Percentiles rank a stretch among this genome's conserved stretches.
These are phyloP conservation scores for Fraxinus sp. DNA, from an alignment of 305 asterid genomes.

Conservation along the genomic window DNA sequence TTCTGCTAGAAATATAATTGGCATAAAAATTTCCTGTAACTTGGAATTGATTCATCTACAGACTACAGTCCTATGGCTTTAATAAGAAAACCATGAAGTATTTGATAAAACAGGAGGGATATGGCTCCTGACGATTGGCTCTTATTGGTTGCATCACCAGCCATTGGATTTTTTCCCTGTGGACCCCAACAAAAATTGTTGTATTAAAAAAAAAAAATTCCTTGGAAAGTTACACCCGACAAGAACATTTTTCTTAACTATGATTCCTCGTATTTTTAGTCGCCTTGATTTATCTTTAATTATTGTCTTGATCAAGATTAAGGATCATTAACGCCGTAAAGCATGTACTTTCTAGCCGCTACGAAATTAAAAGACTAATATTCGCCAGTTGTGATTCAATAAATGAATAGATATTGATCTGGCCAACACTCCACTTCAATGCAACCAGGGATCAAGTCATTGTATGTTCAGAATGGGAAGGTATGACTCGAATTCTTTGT, in stretches of 20 bases:
- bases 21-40: background rate
- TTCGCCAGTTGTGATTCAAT: background rate
- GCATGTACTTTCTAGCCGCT: background rate
- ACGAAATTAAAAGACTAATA: background rate
- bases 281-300: constrained; percentile 24
- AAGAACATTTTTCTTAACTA: background rate
- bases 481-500: too few species aligned
- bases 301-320: constrained; percentile 22
- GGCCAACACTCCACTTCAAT: too few species aligned
- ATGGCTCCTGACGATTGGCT: constrained; percentile 48
- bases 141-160: constrained; percentile 50
- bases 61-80: constrained; percentile 13
- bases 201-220: background rate
- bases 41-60: background rate
- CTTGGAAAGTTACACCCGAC: background rate
- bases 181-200: constrained; percentile 26
- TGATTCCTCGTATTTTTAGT: constrained; percentile 17
- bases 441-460: background rate
- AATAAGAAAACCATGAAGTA: background rate
- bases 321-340: background rate
- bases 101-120: constrained; percentile 25
- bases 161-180: constrained; percentile 36
- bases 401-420: background rate
- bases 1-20: background rate
- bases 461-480: background rate